A percentile compares a stretch with the other conserved stretches of the same genome.
phyloP scores from a whole-genome alignment of 2,329 filamentous ascomycete species.

The Thelonectria rubi region DNA sequence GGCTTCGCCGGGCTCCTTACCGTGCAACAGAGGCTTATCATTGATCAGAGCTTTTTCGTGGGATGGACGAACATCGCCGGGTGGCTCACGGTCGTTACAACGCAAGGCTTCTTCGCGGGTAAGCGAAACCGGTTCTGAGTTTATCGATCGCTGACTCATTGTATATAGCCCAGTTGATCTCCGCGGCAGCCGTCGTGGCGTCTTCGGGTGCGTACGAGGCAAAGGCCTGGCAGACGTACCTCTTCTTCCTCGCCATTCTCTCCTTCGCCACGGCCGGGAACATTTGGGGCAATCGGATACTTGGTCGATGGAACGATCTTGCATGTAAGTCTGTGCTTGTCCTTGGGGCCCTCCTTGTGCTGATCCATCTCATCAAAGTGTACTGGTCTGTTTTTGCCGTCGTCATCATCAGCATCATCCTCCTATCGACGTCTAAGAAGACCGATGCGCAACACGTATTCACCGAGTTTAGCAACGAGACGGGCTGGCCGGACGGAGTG shows the following conservation, averaged over 20 bases:
- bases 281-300: slow-evolving; percentile 52
- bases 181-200: slow-evolving; percentile 52
- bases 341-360: neutral
- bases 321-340: slow-evolving; percentile 43
- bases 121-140: rapidly evolving
- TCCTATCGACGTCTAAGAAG: slow-evolving; percentile 51
- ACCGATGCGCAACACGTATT: slow-evolving; percentile 55
- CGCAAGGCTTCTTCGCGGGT: slow-evolving; percentile 55
- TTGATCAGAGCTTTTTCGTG: slow-evolving; percentile 52
- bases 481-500: slow-evolving; percentile 56
- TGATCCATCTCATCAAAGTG: slow-evolving; percentile 33
- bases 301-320: slow-evolving; percentile 53
- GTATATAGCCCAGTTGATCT: slow-evolving; percentile 53
- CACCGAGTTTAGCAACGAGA: slow-evolving; percentile 54
- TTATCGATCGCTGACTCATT: rapidly evolving
- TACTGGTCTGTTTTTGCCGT: slow-evolving; percentile 55
- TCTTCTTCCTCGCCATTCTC: slow-evolving; percentile 49
- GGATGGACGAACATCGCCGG: slow-evolving; percentile 58
- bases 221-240: slow-evolving; percentile 52
- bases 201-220: slow-evolving; percentile 51
- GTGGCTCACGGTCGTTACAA: slow-evolving; percentile 56
- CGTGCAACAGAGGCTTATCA: neutral
- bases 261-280: slow-evolving; percentile 45
- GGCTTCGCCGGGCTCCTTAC: rapidly evolving
- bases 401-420: slow-evolving; percentile 54